A percentile compares a stretch with the other conserved stretches of the same genome.
These are phyloP conservation scores for Artemisia annua DNA, from an alignment of 129 eudicot genomes.

Conservation along the genomic window DNA sequence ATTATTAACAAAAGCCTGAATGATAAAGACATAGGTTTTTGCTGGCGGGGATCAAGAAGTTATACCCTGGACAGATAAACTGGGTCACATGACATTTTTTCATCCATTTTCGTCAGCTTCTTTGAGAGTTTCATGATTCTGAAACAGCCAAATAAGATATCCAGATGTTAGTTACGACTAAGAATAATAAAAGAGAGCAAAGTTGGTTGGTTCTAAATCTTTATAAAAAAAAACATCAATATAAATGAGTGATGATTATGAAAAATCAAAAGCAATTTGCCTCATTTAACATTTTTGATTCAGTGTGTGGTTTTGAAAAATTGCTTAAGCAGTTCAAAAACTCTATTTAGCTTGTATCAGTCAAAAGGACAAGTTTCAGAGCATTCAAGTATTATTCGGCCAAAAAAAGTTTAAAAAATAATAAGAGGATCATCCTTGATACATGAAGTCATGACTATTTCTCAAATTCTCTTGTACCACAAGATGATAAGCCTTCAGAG, in stretches of 20 bases:
- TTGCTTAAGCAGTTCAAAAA: no score
- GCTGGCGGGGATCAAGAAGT: neutral
- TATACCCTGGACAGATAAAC: conserved; percentile 73
- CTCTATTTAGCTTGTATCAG: no score
- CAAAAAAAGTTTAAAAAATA: no score
- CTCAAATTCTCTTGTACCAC: neutral
- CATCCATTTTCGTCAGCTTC: conserved; percentile 81
- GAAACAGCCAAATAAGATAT: conserved; percentile 19
- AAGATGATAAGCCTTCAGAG: conserved; percentile 9
- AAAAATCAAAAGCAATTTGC: neutral
- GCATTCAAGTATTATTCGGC: no score
- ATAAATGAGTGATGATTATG: conserved; percentile 1
- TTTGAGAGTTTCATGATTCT: conserved; percentile 85
- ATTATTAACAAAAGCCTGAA: neutral
- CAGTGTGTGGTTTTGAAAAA: conserved; percentile 3
- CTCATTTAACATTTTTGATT: conserved; percentile 8
- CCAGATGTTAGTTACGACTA: neutral
- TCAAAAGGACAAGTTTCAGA: no score
- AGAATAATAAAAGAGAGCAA: neutral
- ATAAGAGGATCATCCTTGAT: no score
- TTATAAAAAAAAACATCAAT: neutral
- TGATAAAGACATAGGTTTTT: neutral
- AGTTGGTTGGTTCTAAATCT: neutral
- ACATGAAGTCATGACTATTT: no score
- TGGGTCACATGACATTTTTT: conserved; percentile 76